Base-by-base conservation (phyloP, 1,284 basidiomycete genomes). In the Cystobasidium sp. region DNA sequence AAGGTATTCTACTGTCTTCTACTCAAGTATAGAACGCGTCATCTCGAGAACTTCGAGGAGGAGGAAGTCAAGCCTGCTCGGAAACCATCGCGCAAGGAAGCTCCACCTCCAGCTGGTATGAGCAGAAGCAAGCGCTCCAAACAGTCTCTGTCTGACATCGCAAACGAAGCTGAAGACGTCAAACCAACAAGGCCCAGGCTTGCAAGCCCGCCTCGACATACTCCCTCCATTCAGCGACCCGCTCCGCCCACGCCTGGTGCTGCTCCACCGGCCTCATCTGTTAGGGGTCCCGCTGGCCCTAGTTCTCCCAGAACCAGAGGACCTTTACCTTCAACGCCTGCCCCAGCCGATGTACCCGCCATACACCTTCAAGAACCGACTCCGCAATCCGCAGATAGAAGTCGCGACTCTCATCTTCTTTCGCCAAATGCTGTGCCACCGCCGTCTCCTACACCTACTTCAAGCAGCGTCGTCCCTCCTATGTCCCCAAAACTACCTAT, bases 1-100 rank as follows among this genome's bases (percentile, higher is more conserved):
- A 97, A 97, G 83, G 91, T 91, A 0, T 91, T 96, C 64, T 97
- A 97, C 82, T 90, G 92, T 80, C 84, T 96, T 12, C 85, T 97
- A 12, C 85, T 89, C 72, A 88, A 89, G 77, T 96, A 95, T 83
- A 88, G 93, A 52, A 85, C 85, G 68, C 87, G 86, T 77, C 88
- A 88, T 76, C 82, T 92, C 53, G 88, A 90, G 80, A 86, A 89
- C 82, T 88, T 88, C 81, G 87, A 90, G 56, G 86, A 86, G 75
- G 87, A 88, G 76, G 63, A 65, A 46, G 51, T 18, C n/a, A 47
- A 63, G 44, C 22, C 69, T 64, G 58, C 3, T 39, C 61, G 24
- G 74, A 75, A 6, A 74, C 76, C 16, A 63, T 75, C 62, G 74
- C 39, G 68, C 12, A 59, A 61, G 37, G 43, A 55, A 31, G 22